Evolutionary conservation across 345 rosid genomes (phyloP).

Genomic region (Corchorus capsularis): DNA sequence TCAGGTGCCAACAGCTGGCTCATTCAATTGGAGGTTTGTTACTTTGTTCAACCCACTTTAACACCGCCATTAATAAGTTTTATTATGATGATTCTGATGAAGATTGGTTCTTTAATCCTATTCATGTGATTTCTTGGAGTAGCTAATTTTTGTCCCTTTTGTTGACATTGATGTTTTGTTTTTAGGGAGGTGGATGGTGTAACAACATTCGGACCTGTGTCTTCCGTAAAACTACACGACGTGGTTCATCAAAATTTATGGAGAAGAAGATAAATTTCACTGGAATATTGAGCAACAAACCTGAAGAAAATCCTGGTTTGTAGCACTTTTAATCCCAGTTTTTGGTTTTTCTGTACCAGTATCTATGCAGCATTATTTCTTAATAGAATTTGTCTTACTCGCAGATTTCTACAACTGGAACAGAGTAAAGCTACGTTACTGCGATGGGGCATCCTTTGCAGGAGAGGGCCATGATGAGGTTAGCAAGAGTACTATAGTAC

Average conservation of each 20-base stretch:
- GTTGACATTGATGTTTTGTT: constrained; percentile 3
- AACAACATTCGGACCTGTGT: constrained; percentile 45
- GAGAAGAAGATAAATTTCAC: constrained; percentile 54
- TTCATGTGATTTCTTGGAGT: background rate
- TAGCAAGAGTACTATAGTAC: constrained; percentile 6
- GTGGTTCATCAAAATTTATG: constrained; percentile 67
- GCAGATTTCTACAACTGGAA: constrained; percentile 97
- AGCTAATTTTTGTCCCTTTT: background rate
- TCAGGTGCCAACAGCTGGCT: constrained; percentile 85
- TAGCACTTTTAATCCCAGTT: constrained; percentile 1
- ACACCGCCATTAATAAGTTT: background rate
- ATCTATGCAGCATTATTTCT: constrained; percentile 2
- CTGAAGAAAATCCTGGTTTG: constrained; percentile 66
- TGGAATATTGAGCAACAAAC: constrained; percentile 62
- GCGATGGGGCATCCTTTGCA: constrained; percentile 90
- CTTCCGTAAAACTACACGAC: constrained; percentile 58
- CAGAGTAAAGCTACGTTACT: constrained; percentile 81
- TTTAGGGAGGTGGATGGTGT: constrained; percentile 98
- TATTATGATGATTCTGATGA: too few relatives aligned
- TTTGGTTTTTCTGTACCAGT: background rate
- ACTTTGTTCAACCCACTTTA: constrained; percentile 37
- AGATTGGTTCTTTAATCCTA: background rate
- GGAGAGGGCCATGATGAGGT: constrained; percentile 79
- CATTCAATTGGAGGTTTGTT: constrained; percentile 74
- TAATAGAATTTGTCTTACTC: constrained; percentile 11